Conservation (phyloP, 2,329 filamentous ascomycete genomes). For the Neospermospora avenae region DNA sequence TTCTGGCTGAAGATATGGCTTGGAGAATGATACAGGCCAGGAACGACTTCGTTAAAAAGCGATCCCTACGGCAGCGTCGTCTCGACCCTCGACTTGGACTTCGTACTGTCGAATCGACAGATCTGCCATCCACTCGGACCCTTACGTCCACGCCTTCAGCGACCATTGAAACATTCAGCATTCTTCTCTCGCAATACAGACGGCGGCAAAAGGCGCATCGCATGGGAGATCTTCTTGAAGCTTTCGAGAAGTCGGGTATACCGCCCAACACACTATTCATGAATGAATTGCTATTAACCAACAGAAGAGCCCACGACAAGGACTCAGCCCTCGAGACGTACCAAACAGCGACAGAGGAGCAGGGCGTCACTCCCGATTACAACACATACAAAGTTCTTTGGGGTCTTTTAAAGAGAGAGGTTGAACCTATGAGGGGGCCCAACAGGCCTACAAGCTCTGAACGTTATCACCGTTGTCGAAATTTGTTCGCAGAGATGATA, state of each 20-base stretch:
- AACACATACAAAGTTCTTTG: conserved; percentile 34
- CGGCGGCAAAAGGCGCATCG: conserved; percentile 55
- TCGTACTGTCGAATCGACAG: conserved; percentile 3
- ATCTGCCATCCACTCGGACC: conserved; percentile 32
- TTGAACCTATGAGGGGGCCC: conserved; percentile 18
- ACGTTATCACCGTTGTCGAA: conserved; percentile 16
- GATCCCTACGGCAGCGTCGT: not conserved
- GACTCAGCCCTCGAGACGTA: conserved; percentile 31
- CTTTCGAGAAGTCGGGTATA: conserved; percentile 61
- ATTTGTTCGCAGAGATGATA: conserved; percentile 47
- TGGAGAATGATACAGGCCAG: conserved; percentile 75
- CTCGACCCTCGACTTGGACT: not conserved
- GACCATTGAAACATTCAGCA: conserved; percentile 73
- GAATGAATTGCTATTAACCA: conserved; percentile 67
- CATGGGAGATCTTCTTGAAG: conserved; percentile 58
- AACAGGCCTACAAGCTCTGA: not conserved
- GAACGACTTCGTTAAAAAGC: conserved; percentile 57
- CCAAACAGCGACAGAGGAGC: conserved; percentile 15
- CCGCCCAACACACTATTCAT: conserved; percentile 70
- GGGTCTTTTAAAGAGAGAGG: conserved; percentile 28
- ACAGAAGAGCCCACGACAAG: conserved; percentile 20
- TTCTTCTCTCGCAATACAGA: conserved; percentile 71
- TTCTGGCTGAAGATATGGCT: conserved; percentile 64
- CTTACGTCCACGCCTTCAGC: conserved; percentile 52
- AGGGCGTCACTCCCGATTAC: conserved; percentile 27